These are phyloP conservation scores for Mucuna pruriens DNA, from an alignment of 306 rosid genomes.

Conservation along the genomic window DNA sequence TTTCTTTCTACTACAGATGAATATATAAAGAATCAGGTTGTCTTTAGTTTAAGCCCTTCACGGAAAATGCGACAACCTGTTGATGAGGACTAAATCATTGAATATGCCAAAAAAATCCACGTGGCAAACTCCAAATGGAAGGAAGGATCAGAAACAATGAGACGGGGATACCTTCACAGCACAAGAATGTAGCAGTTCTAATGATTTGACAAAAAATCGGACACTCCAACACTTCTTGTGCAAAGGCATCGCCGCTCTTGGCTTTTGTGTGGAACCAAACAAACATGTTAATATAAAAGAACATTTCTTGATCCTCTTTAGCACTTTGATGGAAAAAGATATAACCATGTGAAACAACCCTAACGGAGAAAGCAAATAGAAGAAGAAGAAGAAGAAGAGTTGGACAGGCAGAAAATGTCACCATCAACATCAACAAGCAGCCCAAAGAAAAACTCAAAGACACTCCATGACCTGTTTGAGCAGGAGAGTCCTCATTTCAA, in stretches of 20 bases:
- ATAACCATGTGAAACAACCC: background rate
- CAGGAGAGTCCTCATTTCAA: constrained; percentile 37
- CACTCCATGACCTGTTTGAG: constrained; percentile 60
- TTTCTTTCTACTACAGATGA: background rate
- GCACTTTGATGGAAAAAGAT: constrained; percentile 31
- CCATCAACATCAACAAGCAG: constrained; percentile 14
- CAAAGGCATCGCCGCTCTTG: constrained; percentile 48
- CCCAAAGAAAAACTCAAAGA: constrained; percentile 38
- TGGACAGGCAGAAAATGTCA: constrained; percentile 48
- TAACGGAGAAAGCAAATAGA: background rate
- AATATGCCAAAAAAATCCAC: constrained; percentile 28
- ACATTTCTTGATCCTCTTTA: constrained; percentile 5
- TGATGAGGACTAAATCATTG: constrained; percentile 22
- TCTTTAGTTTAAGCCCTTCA: constrained; percentile 42
- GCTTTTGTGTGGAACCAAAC: constrained; percentile 32
- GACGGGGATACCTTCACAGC: constrained; percentile 30
- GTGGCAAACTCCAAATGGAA: constrained; percentile 48
- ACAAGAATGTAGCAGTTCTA: constrained; percentile 15
- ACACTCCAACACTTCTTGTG: constrained; percentile 54
- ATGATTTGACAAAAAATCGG: constrained; percentile 37
- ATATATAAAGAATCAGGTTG: constrained; percentile 40
- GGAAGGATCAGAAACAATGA: constrained; percentile 40
- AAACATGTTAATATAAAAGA: constrained; percentile 11
- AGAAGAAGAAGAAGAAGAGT: constrained; percentile 7
- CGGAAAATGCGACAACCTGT: constrained; percentile 40